Conservation (phyloP, 805 yeast species). For the Myxozyma vanderwaltii region DNA sequence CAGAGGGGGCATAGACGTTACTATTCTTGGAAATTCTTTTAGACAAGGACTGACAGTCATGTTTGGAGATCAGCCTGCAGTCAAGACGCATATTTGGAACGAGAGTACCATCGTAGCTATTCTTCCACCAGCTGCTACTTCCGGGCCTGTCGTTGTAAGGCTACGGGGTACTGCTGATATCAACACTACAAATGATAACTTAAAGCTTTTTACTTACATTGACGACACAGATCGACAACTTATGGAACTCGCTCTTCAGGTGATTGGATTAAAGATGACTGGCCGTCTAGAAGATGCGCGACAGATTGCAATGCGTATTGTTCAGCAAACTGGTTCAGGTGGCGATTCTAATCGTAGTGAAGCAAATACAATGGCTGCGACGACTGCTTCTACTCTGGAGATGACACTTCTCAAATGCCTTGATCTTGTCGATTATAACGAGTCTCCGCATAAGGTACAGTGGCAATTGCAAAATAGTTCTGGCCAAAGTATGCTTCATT, state of each 20-base stretch:
- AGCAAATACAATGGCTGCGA: conserved; percentile 28
- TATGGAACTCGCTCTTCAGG: conserved; percentile 92
- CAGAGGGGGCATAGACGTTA: conserved; percentile 94
- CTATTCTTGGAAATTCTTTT: conserved; percentile 84
- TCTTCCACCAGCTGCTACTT: conserved; percentile 83
- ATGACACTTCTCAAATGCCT: conserved; percentile 53
- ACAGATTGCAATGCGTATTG: conserved; percentile 87
- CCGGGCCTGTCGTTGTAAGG: conserved; percentile 92
- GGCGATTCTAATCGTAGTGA: conserved; percentile 43
- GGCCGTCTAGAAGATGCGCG: conserved; percentile 94
- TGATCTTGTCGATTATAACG: conserved; percentile 64
- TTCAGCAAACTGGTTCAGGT: conserved; percentile 55
- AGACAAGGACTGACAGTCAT: conserved; percentile 78
- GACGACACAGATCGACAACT: conserved; percentile 95
- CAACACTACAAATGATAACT: conserved; percentile 34
- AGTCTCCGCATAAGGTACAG: conserved; percentile 53
- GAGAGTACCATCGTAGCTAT: conserved; percentile 90
- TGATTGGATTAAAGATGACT: conserved; percentile 95
- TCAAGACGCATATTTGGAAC: conserved; percentile 93
- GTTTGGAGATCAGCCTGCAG: conserved; percentile 62
- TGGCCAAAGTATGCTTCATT: conserved; percentile 86
- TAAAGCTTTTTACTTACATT: conserved; percentile 79
- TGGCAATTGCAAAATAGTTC: conserved; percentile 78
- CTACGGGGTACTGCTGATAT: conserved; percentile 53
- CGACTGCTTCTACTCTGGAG: conserved; percentile 43